These are phyloP conservation scores for Eimeria zaria DNA, from an alignment of 169 alveolate genomes.

Conservation along the genomic window DNA sequence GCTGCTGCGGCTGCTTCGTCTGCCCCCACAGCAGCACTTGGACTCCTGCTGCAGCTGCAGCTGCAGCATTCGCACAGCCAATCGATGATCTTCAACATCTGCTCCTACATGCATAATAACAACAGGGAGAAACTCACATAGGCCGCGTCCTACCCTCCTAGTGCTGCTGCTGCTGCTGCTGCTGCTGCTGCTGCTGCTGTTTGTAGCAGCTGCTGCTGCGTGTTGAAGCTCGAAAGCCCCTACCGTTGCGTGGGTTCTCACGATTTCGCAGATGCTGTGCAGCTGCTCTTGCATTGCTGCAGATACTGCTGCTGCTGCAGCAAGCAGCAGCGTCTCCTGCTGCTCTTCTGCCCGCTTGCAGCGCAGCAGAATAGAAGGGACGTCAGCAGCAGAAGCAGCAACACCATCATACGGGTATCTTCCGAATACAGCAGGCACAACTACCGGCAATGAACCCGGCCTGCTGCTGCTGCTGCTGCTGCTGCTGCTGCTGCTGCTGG, in stretches of 20 bases:
- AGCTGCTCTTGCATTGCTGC: constrained; percentile 75
- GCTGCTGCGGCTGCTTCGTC: constrained; percentile 76
- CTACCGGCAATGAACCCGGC: neutral
- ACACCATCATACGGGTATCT: constrained; percentile 30
- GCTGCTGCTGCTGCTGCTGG: constrained; percentile 14
- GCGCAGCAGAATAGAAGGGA: constrained; percentile 71
- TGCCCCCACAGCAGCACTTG: constrained; percentile 69
- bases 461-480: constrained; percentile 59
- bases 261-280: constrained; percentile 28
- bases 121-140: constrained; percentile 73
- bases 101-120: constrained; percentile 76
- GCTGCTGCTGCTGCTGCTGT: constrained; percentile 12
- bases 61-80: constrained; percentile 82
- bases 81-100: constrained; percentile 78
- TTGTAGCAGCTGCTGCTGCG: constrained; percentile 22
- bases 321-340: constrained; percentile 70
- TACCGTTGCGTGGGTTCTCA: constrained; percentile 56
- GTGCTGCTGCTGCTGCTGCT: constrained; percentile 47
- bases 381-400: constrained; percentile 75
- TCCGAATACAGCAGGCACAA: constrained; percentile 46
- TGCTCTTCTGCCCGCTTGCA: constrained; percentile 75
- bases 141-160: neutral
- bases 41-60: constrained; percentile 64
- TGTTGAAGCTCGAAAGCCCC: constrained; percentile 6
- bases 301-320: constrained; percentile 79